Conservation (phyloP, 2,329 filamentous ascomycete genomes). For the Fusarium temperatum region DNA sequence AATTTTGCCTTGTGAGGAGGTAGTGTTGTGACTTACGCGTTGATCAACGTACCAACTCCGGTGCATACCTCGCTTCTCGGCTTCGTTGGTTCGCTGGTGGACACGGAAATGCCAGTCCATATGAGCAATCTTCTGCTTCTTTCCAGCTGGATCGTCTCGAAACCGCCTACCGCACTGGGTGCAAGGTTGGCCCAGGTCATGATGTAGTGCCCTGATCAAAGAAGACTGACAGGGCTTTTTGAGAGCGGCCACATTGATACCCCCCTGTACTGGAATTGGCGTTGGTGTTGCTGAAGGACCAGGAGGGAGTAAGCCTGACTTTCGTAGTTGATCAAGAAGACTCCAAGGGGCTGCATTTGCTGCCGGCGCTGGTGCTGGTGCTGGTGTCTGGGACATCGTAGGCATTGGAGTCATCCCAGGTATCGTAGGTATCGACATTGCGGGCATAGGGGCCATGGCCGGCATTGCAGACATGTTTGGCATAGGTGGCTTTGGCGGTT, state of each 20-base stretch:
- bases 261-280: conserved; percentile 59
- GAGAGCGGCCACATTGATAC: conserved; percentile 73
- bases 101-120: conserved; percentile 99
- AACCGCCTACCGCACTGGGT: conserved; percentile 93
- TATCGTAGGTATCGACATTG: conserved; percentile 46
- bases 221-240: conserved; percentile 80
- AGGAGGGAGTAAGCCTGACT: conserved; percentile 69
- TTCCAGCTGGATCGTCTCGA: conserved; percentile 77
- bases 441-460: conserved; percentile 50
- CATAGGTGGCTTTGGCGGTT: conserved; percentile 14
- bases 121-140: conserved; percentile 86
- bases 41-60: conserved; percentile 96
- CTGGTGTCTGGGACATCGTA: conserved; percentile 49
- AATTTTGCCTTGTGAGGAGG: neutral
- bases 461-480: conserved; percentile 18
- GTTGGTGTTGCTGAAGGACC: conserved; percentile 52
- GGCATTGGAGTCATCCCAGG: conserved; percentile 55
- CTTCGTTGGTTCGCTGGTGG: conserved; percentile 87
- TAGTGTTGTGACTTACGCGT: conserved; percentile 63
- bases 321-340: conserved; percentile 73
- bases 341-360: conserved; percentile 61
- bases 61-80: conserved; percentile 85
- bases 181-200: conserved; percentile 85
- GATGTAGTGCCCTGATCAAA: conserved; percentile 78
- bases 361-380: conserved; percentile 47